Base-by-base conservation (phyloP, 2,329 filamentous ascomycete genomes). In the Emericellopsis atlantica region DNA sequence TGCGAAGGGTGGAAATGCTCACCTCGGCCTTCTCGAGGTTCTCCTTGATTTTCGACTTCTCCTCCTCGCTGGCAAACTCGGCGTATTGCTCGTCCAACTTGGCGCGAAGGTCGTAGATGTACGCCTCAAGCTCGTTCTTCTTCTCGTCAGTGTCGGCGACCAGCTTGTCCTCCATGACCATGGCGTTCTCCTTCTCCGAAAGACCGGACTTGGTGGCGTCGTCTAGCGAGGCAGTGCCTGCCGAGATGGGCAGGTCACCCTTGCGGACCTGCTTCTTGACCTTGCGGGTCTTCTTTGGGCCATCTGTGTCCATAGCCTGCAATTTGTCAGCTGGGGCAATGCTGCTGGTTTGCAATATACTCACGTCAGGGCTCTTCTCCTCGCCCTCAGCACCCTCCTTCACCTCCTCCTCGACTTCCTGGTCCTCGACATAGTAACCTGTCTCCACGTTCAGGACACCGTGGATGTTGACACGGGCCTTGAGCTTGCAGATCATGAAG, bases 401-500 rank as follows among this genome's bases (percentile, higher is more conserved):
- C 46, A 95, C 71, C 48, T 90, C 86, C 69, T 95, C 89, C 69
- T 98, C 92, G 43, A 96, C 81, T 66, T 98, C 92, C 57, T 93
- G 80, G 59, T 98, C 92, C 70, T 98, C 92, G 41, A 98, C 92
- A 55, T 87, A 96, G 72, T 98, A 98, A 45, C 89, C 92, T 47
- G 81, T 89, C 70, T 98, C 92, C 32, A 98, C 84, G 59, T 96
- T 96, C 50, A 98, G 72, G 44, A 98, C 78, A 62, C 92, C 92
- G 69, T 96, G 89, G 48, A 96, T 77, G 68, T 98, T 98, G 43
- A 98, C 77, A 48, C 92, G 81, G 37, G 92, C 90, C 77, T 96
- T 96, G 47, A 98, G 81, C 72, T 98, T 98, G 82, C 92, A 98
- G 56, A 96, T 93, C 90, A 98, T 96, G 64, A 96, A 98, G 60